Conservation (phyloP, 345 rosid species). For the Salix udensis region DNA sequence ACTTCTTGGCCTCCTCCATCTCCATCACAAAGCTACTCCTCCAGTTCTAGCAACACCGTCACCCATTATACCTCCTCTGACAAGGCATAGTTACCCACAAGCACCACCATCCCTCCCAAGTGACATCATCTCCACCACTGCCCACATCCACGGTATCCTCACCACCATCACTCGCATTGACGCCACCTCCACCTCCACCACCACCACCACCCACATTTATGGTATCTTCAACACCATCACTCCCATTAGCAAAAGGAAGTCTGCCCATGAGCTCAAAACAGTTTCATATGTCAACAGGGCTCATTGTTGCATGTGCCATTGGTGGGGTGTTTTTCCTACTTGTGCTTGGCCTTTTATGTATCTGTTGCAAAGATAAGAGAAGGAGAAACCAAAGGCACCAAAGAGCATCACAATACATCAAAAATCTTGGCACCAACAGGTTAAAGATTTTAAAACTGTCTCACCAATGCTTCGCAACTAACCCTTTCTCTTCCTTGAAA, state of each 20-base stretch:
- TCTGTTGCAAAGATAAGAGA: constrained; percentile 16
- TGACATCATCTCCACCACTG: neutral
- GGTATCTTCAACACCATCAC: constrained; percentile 5
- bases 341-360: constrained; percentile 15
- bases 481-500: neutral
- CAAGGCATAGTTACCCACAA: neutral
- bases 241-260: constrained; percentile 13
- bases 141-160: neutral
- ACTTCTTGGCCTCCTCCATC: constrained; percentile 9
- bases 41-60: neutral
- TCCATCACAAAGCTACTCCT: constrained; percentile 5
- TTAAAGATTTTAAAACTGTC: constrained; percentile 1
- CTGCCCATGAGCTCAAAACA: constrained; percentile 16
- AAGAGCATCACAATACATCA: neutral
- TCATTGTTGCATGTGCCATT: constrained; percentile 11
- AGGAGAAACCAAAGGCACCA: constrained; percentile 8
- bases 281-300: constrained; percentile 17
- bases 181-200: neutral
- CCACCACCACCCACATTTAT: neutral
- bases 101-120: neutral
- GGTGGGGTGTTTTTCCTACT: constrained; percentile 30
- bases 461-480: neutral
- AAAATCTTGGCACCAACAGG: constrained; percentile 1
- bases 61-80: neutral
- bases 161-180: neutral